Conservation (phyloP, 31 red algal genomes). For the Pterothamnion heteromorphum region DNA sequence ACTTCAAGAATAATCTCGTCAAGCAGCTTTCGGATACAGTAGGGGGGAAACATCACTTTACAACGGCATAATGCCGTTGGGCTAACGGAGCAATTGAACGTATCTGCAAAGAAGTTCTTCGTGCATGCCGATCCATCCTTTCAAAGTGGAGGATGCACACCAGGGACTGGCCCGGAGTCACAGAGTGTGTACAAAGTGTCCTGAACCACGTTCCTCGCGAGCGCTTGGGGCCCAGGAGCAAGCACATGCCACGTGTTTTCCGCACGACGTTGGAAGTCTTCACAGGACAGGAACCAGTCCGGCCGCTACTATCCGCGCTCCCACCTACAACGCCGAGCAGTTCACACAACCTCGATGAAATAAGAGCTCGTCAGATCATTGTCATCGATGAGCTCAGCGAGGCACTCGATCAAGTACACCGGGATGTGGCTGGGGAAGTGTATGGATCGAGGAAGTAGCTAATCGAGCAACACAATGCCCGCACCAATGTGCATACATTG, state of each 20-base stretch:
- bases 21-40: background rate
- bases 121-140: slow-evolving; percentile 13
- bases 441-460: background rate
- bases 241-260: background rate
- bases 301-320: slow-evolving; percentile 38
- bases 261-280: slow-evolving; percentile 48
- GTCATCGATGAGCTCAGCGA: slow-evolving; percentile 1
- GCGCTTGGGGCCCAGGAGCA: background rate
- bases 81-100: slow-evolving; percentile 51
- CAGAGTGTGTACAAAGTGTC: slow-evolving; percentile 50
- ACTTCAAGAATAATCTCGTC: background rate
- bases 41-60: slow-evolving; percentile 52
- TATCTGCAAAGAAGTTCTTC: slow-evolving; percentile 39
- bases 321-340: background rate
- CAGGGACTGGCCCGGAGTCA: slow-evolving; percentile 44
- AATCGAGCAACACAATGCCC: slow-evolving; percentile 15
- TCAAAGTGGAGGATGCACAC: background rate
- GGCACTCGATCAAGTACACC: slow-evolving; percentile 34
- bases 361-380: slow-evolving; percentile 36
- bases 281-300: slow-evolving; percentile 37
- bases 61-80: slow-evolving; percentile 58
- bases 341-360: background rate
- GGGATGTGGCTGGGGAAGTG: background rate
- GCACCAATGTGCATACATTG: background rate
- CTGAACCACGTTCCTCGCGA: slow-evolving; percentile 48